Evolutionary conservation across 768 basidiomycete genomes (phyloP), one percentile per base, ranked within the genome.

Genomic region (Boletales sp.): DNA sequence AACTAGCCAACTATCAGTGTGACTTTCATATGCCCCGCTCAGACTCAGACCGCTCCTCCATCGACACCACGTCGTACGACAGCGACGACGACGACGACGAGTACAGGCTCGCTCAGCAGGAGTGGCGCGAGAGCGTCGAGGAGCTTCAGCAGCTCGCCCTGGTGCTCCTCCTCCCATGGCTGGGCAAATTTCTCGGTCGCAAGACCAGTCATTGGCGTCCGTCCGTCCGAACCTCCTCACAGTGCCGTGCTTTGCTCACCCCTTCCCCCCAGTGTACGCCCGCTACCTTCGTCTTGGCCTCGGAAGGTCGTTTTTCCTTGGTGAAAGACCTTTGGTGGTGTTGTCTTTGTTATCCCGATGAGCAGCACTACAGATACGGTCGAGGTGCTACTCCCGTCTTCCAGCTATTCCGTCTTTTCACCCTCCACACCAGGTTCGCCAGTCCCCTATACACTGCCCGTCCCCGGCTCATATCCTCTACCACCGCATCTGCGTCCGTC

Each of bases 91-190:
- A 68, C 34, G 83, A 85, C 55, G 87, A 88, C 50, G 89, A 92
- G 60, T 82, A 81, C 58, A 80, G 75, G 36, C 73, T 86, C 41
- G 87, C 89, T 3, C 88, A 94, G 68, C 79, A 87, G 64, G 94
- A 97, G 72, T 95, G 94, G 94, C 86, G 93, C 60, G 94, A 97
- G 68, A 90, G 87, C 61, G 62, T 95, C 43, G 72, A 84, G 52
- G 92, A 97, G 65, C 77, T 97, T 40, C 84, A 88, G 63, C 80
- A 91, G 64, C 79, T 95, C 17, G 69, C 90, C 45, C 80, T 87
- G 34, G 75, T 91, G 49, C 85, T 94, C 21, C 73, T 94, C 40
- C 72, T 97, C 50, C 94, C 94, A 2, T 87, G 84, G 71, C 66
- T 93, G 51, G 94, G 94, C 46, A 94, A 90, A 65, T 95, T 84